These are phyloP conservation scores for Aspergillus hancockii DNA, from an alignment of 495 filamentous ascomycete species.

Conservation along the genomic window DNA sequence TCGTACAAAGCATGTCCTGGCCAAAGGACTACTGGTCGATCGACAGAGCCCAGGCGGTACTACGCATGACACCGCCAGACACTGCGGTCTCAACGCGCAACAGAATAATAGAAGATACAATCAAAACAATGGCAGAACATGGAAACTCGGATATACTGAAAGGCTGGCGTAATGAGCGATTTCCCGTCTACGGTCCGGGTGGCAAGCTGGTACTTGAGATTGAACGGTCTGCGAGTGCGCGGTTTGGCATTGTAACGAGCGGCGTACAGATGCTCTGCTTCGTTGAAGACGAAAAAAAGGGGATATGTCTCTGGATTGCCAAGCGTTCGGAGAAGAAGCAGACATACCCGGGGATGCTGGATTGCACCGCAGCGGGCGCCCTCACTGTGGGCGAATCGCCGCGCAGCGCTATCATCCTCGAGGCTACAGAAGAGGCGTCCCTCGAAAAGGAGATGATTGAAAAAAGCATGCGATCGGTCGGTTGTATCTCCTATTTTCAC, in stretches of 20 bases:
- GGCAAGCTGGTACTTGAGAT: constrained; percentile 40
- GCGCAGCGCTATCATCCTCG: constrained; percentile 51
- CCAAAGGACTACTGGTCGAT: no score
- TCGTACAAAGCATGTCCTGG: no score
- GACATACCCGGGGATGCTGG: constrained; percentile 55
- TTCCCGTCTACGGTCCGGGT: constrained; percentile 39
- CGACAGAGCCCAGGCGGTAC: no score
- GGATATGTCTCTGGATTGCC: constrained; percentile 53
- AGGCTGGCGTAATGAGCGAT: constrained; percentile 49
- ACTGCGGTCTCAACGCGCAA: no score
- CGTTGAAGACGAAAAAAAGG: constrained; percentile 20
- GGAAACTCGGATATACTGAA: no score
- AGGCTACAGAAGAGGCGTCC: constrained; percentile 56
- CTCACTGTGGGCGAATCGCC: constrained; percentile 43
- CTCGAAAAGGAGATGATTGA: constrained; percentile 30
- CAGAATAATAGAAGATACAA: no score
- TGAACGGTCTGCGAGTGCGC: constrained; percentile 46
- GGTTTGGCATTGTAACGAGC: constrained; percentile 52
- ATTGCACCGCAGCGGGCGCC: constrained; percentile 57
- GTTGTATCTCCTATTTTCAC: constrained; percentile 41
- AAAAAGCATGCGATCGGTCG: constrained; percentile 22
- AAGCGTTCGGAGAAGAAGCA: constrained; percentile 44
- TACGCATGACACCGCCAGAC: no score
- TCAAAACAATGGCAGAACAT: no score
- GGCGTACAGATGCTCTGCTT: constrained; percentile 56